These are phyloP conservation scores for Globisporangium irregulare DNA, from an alignment of 352 stramenopile species.

Conservation along the genomic window DNA sequence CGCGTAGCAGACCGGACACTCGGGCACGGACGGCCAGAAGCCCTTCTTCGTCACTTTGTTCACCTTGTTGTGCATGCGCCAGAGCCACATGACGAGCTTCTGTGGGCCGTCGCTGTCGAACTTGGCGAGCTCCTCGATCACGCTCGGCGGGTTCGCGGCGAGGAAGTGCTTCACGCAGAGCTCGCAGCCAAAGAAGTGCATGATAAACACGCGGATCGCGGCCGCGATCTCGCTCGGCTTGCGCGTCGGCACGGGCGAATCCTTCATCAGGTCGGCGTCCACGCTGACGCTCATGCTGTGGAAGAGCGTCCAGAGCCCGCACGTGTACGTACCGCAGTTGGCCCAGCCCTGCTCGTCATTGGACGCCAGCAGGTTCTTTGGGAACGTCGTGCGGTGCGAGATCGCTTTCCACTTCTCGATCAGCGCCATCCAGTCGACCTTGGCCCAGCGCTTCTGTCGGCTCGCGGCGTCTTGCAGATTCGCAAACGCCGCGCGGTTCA, in stretches of 20 bases:
- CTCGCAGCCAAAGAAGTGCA: constrained; percentile 84
- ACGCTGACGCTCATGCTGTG: constrained; percentile 63
- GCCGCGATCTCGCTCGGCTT: constrained; percentile 55
- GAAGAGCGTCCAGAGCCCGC: constrained; percentile 80
- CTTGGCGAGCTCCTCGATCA: constrained; percentile 40
- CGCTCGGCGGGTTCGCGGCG: constrained; percentile 50
- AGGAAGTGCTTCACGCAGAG: constrained; percentile 77
- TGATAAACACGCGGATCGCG: constrained; percentile 68
- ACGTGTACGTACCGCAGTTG: constrained; percentile 77
- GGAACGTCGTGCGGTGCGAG: constrained; percentile 47
- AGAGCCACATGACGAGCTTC: constrained; percentile 69
- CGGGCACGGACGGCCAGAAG: constrained; percentile 55
- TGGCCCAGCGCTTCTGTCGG: constrained; percentile 43
- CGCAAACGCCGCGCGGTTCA: constrained; percentile 53
- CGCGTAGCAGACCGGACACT: constrained; percentile 61
- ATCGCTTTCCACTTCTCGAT: constrained; percentile 63
- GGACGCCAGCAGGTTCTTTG: constrained; percentile 53
- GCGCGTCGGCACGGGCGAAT: constrained; percentile 27
- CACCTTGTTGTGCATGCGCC: constrained; percentile 83
- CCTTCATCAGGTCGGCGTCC: constrained; percentile 18
- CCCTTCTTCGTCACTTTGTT: constrained; percentile 72
- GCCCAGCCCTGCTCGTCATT: constrained; percentile 47
- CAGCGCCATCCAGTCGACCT: constrained; percentile 53
- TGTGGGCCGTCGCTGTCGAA: constrained; percentile 35
- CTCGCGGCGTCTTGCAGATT: constrained; percentile 37